Percentiles rank a stretch among this genome's conserved stretches.
phyloP scores from a whole-genome alignment of 495 filamentous ascomycete species.

The Saxispiralis lemnorum region DNA sequence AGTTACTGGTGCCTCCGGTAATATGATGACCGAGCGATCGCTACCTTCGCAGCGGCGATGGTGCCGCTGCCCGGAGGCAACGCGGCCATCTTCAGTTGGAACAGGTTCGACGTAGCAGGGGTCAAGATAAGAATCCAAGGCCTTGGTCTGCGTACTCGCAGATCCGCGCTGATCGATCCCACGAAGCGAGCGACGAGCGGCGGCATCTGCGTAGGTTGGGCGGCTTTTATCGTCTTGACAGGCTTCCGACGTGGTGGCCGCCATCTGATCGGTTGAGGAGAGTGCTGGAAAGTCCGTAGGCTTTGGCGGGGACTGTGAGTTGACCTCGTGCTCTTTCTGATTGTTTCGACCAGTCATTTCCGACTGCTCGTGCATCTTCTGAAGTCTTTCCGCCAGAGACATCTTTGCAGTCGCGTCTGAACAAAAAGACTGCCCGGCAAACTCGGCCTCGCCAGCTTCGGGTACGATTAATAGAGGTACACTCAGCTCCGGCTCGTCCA shows the following conservation, averaged over 20 bases:
- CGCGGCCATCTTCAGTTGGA: no score
- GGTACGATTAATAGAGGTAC: no score
- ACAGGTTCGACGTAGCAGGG: neutral
- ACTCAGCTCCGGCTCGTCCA: no score
- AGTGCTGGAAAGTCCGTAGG: neutral
- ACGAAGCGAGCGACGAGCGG: neutral
- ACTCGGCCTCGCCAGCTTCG: neutral
- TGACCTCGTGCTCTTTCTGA: neutral
- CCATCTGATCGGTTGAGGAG: neutral
- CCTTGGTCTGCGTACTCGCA: constrained; percentile 1
- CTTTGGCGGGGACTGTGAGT: neutral
- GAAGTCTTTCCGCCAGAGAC: neutral
- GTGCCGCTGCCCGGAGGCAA: neutral
- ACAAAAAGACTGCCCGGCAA: neutral
- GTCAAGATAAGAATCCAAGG: neutral
- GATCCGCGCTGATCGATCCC: neutral
- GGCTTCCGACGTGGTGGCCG: neutral
- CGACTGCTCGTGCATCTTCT: neutral
- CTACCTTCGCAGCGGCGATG: neutral
- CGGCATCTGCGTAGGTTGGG: neutral
- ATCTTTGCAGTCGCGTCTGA: neutral
- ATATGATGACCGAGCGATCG: constrained; percentile 3
- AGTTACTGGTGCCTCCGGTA: neutral
- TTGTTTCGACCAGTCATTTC: neutral
- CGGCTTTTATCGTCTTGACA: neutral